Evolutionary conservation across 148 eudicot species (phyloP).

Genomic region (Rhododendron vialii): DNA sequence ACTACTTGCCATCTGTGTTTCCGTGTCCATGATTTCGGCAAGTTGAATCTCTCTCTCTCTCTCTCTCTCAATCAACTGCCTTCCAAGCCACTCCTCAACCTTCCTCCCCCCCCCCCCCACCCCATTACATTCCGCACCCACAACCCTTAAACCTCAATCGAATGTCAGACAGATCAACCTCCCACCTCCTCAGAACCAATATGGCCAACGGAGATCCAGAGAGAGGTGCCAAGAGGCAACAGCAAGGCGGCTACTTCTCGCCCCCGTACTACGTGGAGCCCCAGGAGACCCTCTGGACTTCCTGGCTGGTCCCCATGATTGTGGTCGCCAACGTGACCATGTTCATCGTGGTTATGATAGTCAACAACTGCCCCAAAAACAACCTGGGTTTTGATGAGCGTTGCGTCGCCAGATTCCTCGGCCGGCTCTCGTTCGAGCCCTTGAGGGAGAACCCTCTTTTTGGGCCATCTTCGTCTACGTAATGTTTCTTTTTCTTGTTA

Average conservation of each 20-base stretch:
- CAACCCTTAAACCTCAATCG: not conserved
- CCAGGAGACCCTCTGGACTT: conserved; percentile 64
- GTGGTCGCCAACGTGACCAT: conserved; percentile 69
- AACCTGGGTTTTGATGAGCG: conserved; percentile 23
- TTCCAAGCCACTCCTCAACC: conserved; percentile 21
- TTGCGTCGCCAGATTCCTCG: conserved; percentile 65
- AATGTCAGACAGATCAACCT: not conserved
- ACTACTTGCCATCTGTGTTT: not conserved
- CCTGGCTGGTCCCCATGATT: conserved; percentile 90
- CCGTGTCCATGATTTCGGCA: not conserved
- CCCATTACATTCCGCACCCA: not conserved
- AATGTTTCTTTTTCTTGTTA: conserved; percentile 6
- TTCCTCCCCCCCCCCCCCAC: not conserved
- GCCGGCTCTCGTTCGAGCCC: conserved; percentile 70
- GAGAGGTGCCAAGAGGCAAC: conserved; percentile 8
- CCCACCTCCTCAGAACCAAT: not conserved
- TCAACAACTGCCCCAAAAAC: conserved; percentile 78
- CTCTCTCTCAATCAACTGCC: conserved; percentile 11
- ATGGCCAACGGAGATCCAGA: conserved; percentile 57
- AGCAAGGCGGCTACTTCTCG: conserved; percentile 3
- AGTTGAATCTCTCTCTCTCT: not conserved
- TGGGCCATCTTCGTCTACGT: conserved; percentile 81
- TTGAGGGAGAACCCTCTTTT: conserved; percentile 71
- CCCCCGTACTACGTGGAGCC: conserved; percentile 29
- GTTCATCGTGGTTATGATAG: conserved; percentile 66